Evolutionary conservation across 164 flowering plant genomes (phyloP), one percentile per base, ranked within the genome.

Genomic region (Paratinospora sagittata): DNA sequence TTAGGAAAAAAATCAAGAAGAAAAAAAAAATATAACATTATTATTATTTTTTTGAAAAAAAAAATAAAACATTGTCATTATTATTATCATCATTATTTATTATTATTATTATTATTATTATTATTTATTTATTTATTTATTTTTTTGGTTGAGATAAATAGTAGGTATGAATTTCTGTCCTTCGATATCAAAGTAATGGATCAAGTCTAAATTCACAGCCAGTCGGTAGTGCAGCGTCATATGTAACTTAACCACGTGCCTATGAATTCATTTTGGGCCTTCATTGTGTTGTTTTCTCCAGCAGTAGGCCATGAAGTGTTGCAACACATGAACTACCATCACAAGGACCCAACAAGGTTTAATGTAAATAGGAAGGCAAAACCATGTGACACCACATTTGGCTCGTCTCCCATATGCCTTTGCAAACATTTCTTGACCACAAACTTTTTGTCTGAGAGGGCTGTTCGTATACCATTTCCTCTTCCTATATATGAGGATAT

Each of bases 271-370:
- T 3, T 0, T 55, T 19, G 61, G 61, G 61, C 61, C 61, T 21
- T 55, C 61, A 5, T 55, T 19, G n/a, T 55, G 24, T 5, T 55
- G 21, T n/a, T 55, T n/a, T 8, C 61, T 19, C 8, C 21, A 55
- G 24, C 61, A 55, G 61, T 55, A 55, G 61, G 61, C 26, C 61
- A 55, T 55, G 61, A 55, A 55, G 61, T 55, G 61, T 55, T 55
- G 61, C 9, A n/a, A 55, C 61, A 55, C 21, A 17, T 55, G 61
- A 55, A 55, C 61, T 55, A 55, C 61, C 61, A 55, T 16, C 17
- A 23, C 61, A 55, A 55, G 26, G 61, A 55, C 61, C 17, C 9
- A 6, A 4, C 61, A n/a, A 19, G 24, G 6, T 55, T 55, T 21
- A 55, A 55, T 19, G 61, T 55, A 19, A n/a, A 23, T 19, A 55